Percentiles rank a stretch among this genome's conserved stretches.
phyloP scores from a whole-genome alignment of 495 filamentous ascomycete species.

The Penicillium canariense region DNA sequence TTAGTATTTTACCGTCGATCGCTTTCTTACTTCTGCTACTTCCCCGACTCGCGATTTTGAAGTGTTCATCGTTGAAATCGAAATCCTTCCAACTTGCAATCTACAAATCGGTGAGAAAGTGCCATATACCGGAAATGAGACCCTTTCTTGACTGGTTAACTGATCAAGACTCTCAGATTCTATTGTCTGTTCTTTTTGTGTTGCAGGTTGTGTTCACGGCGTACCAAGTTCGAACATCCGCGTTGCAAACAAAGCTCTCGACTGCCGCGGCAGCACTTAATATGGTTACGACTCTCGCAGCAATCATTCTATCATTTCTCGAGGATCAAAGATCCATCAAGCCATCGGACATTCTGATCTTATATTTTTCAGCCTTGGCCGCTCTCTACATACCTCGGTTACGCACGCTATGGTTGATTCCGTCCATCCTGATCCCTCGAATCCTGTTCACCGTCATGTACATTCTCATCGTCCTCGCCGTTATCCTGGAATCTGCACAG shows the following conservation, averaged over 20 bases:
- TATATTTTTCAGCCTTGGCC: neutral
- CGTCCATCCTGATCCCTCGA: neutral
- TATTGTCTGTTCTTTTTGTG: neutral
- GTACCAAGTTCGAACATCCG: neutral
- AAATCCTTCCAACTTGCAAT: neutral
- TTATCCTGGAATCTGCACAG: neutral
- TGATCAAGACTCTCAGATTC: neutral
- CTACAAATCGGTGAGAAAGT: neutral
- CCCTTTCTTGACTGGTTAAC: too few relatives aligned
- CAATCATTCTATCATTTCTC: neutral
- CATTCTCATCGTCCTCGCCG: neutral
- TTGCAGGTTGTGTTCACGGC: neutral
- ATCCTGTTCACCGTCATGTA: neutral
- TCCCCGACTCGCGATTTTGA: neutral
- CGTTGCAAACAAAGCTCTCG: neutral
- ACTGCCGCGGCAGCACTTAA: neutral
- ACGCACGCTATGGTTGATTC: constrained; percentile 2
- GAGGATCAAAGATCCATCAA: neutral
- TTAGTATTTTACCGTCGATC: neutral
- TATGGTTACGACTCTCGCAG: neutral
- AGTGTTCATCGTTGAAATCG: neutral
- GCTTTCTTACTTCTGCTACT: neutral
- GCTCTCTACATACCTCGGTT: neutral
- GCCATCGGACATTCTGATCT: neutral
- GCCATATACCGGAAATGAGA: too few relatives aligned